Conservation (phyloP, 1,139 yeast genomes). For the Saccharomycopsis crataegensis region DNA sequence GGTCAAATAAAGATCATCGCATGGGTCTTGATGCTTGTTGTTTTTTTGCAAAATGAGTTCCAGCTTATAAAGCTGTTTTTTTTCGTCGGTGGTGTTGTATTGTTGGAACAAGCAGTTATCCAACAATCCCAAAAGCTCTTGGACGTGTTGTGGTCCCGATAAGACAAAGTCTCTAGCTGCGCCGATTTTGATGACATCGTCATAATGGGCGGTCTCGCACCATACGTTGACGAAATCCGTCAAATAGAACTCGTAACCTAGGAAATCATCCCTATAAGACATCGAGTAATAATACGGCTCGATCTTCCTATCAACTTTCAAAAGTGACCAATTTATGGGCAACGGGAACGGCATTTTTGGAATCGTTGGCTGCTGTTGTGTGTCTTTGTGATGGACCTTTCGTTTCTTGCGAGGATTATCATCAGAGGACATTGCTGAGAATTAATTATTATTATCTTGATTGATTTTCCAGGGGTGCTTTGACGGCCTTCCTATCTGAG, state of each 20-base stretch:
- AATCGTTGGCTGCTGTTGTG: too few relatives aligned
- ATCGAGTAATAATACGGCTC: constrained; percentile 14
- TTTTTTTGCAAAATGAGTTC: constrained; percentile 4
- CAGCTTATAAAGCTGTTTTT: constrained; percentile 1
- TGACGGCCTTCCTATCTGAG: too few relatives aligned
- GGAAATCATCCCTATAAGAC: constrained; percentile 5
- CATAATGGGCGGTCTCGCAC: constrained; percentile 4
- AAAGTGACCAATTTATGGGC: constrained; percentile 14
- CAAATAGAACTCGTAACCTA: constrained; percentile 9
- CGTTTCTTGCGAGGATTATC: too few relatives aligned
- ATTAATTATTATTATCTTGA: too few relatives aligned
- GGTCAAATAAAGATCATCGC: constrained; percentile 1
- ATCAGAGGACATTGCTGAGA: too few relatives aligned
- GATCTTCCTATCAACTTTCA: background rate
- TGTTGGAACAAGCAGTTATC: constrained; percentile 16
- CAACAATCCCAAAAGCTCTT: constrained; percentile 11
- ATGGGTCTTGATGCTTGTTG: constrained; percentile 1
- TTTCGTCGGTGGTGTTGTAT: background rate
- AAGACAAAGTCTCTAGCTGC: background rate
- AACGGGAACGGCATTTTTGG: constrained; percentile 2
- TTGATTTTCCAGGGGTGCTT: too few relatives aligned
- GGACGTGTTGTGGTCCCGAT: constrained; percentile 2
- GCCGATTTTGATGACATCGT: constrained; percentile 4
- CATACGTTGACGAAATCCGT: constrained; percentile 17
- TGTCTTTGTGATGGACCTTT: too few relatives aligned